These are phyloP conservation scores for Exophiala oligosperma DNA, from an alignment of 2,329 filamentous ascomycete species.

Conservation along the genomic window DNA sequence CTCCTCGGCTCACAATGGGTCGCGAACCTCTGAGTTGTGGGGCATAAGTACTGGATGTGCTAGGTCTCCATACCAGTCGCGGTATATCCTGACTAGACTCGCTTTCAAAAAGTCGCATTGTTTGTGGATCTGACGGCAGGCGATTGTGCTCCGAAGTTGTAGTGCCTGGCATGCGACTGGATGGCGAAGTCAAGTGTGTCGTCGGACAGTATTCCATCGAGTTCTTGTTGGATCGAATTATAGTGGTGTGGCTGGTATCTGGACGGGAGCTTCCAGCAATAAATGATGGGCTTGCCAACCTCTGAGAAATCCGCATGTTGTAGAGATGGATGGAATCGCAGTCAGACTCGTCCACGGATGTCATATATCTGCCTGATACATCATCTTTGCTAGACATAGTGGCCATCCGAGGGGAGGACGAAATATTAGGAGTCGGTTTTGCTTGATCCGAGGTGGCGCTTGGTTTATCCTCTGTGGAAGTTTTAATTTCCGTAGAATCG, in stretches of 20 bases:
- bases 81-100: not conserved
- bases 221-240: not conserved
- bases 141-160: slow-evolving; percentile 23
- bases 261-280: slow-evolving; percentile 11
- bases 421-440: no score
- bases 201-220: slow-evolving; percentile 4
- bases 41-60: not conserved
- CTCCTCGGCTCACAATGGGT: slow-evolving; percentile 3
- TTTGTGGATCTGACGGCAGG: slow-evolving; percentile 27
- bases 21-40: not conserved
- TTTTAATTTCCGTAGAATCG: not conserved
- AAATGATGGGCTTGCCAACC: slow-evolving; percentile 27
- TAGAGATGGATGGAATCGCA: slow-evolving; percentile 28
- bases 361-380: slow-evolving; percentile 4
- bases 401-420: not conserved
- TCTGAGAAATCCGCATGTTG: slow-evolving; percentile 31
- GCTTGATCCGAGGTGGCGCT: no score
- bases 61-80: slow-evolving; percentile 10
- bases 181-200: not conserved
- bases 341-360: slow-evolving; percentile 15
- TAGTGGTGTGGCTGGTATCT: slow-evolving; percentile 17
- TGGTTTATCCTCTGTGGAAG: no score
- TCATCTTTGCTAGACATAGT: slow-evolving; percentile 3
- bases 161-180: slow-evolving; percentile 1
- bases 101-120: slow-evolving; percentile 24